A percentile compares a stretch with the other conserved stretches of the same genome.
Evolutionary conservation across 805 yeast species (phyloP).

Genomic region (Lachancea sp.): DNA sequence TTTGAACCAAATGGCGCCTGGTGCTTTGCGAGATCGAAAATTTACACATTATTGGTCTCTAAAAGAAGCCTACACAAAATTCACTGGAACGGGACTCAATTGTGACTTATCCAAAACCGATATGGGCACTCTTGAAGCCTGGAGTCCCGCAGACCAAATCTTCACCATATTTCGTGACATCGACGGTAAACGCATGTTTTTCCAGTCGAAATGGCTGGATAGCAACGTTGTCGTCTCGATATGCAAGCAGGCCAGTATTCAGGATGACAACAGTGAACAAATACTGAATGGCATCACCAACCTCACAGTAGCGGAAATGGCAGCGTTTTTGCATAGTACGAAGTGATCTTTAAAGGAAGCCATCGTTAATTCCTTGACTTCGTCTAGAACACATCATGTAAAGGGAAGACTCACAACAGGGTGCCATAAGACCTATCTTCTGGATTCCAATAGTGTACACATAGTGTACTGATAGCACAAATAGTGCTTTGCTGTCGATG

Average conservation of each 20-base stretch:
- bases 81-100: constrained; percentile 54
- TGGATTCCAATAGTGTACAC: too few relatives aligned
- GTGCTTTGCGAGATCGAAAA: constrained; percentile 10
- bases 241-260: background rate
- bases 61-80: constrained; percentile 70
- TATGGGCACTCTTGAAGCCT: constrained; percentile 20
- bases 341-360: constrained; percentile 2
- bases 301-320: constrained; percentile 3
- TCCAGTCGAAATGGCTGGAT: constrained; percentile 23
- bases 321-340: constrained; percentile 4
- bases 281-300: background rate
- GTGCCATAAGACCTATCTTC: too few relatives aligned
- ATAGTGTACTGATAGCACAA: too few relatives aligned
- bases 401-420: too few relatives aligned
- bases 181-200: constrained; percentile 11
- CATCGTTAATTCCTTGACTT: background rate
- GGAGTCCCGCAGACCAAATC: background rate
- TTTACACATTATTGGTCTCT: constrained; percentile 70
- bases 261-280: background rate
- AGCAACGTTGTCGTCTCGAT: constrained; percentile 14
- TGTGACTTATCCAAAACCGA: constrained; percentile 29
- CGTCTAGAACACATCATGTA: too few relatives aligned
- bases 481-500: too few relatives aligned
- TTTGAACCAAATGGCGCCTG: constrained; percentile 22
- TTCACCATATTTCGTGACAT: constrained; percentile 5